Base-by-base conservation (phyloP, 2,329 filamentous ascomycete genomes). In the Exophiala calicioides region DNA sequence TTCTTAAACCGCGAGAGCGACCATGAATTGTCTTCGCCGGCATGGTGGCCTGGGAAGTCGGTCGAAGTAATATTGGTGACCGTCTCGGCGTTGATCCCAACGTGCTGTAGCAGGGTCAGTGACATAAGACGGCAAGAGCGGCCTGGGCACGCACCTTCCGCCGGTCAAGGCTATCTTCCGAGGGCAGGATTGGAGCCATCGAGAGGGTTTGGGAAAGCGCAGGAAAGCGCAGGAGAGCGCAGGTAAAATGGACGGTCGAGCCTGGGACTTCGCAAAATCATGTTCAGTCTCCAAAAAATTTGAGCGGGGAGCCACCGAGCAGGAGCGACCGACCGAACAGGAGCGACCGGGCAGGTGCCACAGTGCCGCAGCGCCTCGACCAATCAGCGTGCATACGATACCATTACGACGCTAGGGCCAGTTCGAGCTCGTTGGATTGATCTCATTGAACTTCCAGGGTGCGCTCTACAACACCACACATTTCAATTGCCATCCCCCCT, bases 21-120 rank as follows among this genome's bases (percentile, higher is more conserved):
- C 85, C 90, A 96, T 39, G 80, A 77, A 63, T 89, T 79, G 69
- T 94, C 86, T 73, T 97, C 93, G 59, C 88, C 88, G 3, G 88
- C 86, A 74, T 85, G 93, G 68, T 95, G 89, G 57, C 86, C 86
- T 12, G 94, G 94, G 67, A 91, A 95, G 65, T 97, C 91, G 61
- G 84, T 95, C 35, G 90, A 93, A 53, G 85, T 80, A 60, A 91
- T 86, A 72, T 97, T 83, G 59, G 86, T 87, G 62, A 98, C 86
- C 16, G 88, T 96, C 71, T 98, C 93, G 58, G 83, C 76, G 68
- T 93, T 88, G 71, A 98, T 84, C 59, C 85, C 82, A 62, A 98
- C 84, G n/a, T 48, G 21, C 54, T 56, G 33, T 18, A 29, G 20
- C 10, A 13, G 4, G 18, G 18, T 50, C 31, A 53, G 41, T 32